Conservation (phyloP, 768 basidiomycete species). For the Termitomyces sp. region DNA sequence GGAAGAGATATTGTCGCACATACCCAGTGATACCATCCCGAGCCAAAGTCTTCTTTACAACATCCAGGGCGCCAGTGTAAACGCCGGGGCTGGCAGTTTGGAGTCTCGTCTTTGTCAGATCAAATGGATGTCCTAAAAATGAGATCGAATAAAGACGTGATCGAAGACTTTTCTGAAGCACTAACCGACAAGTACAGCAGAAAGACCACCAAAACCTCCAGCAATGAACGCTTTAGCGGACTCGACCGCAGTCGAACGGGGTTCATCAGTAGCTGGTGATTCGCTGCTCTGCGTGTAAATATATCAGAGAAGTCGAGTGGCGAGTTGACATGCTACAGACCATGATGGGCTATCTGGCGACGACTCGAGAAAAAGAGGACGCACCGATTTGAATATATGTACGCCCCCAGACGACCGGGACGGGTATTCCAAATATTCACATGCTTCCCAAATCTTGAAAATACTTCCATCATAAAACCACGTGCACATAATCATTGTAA, state of each 20-base stretch:
- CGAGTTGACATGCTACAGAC: slow-evolving; percentile 1
- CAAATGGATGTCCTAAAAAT: slow-evolving; percentile 86
- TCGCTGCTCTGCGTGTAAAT: slow-evolving; percentile 25
- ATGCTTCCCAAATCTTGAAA: neutral
- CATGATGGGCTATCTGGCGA: slow-evolving; percentile 8
- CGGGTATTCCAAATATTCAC: neutral
- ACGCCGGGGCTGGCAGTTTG: slow-evolving; percentile 88
- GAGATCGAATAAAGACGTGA: neutral
- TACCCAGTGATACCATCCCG: slow-evolving; percentile 88
- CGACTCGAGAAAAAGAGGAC: neutral
- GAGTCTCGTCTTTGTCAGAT: slow-evolving; percentile 92
- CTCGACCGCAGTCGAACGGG: slow-evolving; percentile 36
- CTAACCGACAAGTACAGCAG: slow-evolving; percentile 87
- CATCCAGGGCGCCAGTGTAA: slow-evolving; percentile 91
- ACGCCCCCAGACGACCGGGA: neutral
- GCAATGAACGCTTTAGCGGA: slow-evolving; percentile 82
- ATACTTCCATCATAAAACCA: neutral
- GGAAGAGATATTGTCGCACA: slow-evolving; percentile 11
- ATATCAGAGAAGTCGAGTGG: neutral
- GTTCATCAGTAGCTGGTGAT: slow-evolving; percentile 29
- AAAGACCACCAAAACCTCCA: slow-evolving; percentile 88
- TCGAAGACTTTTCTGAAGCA: slow-evolving; percentile 8
- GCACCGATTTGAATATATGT: neutral
- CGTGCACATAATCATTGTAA: too few relatives aligned
- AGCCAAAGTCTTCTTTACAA: slow-evolving; percentile 87